A percentile compares a stretch with the other conserved stretches of the same genome.
These are phyloP conservation scores for Acorus gramineus DNA, from an alignment of 106 monocot species.

Conservation along the genomic window DNA sequence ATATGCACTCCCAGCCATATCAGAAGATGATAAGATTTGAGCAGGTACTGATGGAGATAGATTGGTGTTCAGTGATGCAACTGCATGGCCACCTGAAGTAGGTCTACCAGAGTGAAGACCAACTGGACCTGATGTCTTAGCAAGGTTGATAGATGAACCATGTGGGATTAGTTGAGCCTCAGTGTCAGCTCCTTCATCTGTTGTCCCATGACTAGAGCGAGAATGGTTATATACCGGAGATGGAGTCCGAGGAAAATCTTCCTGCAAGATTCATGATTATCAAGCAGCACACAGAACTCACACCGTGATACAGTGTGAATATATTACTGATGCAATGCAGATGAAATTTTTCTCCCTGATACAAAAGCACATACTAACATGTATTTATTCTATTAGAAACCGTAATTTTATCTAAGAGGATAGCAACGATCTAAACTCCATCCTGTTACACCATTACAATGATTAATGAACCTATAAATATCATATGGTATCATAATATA, in stretches of 20 bases:
- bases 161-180: slow-evolving; percentile 13
- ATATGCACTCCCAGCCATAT: slow-evolving; percentile 7
- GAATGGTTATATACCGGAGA: slow-evolving; percentile 47
- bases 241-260: slow-evolving; percentile 52
- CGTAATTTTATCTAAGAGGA: no score
- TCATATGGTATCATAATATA: no score
- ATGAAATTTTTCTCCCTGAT: no score
- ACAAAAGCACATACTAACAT: no score
- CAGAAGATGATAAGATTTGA: slow-evolving; percentile 22
- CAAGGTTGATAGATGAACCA: slow-evolving; percentile 16
- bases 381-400: no score
- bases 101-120: not conserved
- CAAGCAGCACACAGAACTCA: not conserved
- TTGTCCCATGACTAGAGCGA: slow-evolving; percentile 23
- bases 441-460: no score
- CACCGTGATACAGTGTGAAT: not conserved
- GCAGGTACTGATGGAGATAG: slow-evolving; percentile 4
- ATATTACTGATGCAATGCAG: no score
- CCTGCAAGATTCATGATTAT: slow-evolving; percentile 31
- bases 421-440: no score
- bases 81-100: slow-evolving; percentile 7
- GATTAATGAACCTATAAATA: no score
- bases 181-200: slow-evolving; percentile 22
- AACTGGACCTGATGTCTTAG: slow-evolving; percentile 11
- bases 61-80: slow-evolving; percentile 2